Evolutionary conservation across 2,329 filamentous ascomycete genomes (phyloP).

Genomic region (Trichoderma asperellum): DNA sequence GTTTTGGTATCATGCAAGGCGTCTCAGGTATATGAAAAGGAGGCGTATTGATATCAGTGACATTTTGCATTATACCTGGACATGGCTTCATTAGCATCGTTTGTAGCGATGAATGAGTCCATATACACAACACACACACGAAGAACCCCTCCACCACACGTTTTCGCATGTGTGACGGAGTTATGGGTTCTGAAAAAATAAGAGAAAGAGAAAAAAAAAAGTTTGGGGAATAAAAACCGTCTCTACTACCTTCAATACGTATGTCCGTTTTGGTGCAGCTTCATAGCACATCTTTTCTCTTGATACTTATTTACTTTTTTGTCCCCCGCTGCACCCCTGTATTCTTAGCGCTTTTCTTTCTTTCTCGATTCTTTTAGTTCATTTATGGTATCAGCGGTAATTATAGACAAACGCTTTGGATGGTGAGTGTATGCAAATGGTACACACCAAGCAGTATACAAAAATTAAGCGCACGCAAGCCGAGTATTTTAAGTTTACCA

Average conservation of each 20-base stretch:
- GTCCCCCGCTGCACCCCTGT: not conserved
- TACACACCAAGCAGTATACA: not conserved
- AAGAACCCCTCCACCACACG: not conserved
- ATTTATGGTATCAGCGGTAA: constrained; percentile 1
- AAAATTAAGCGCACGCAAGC: not conserved
- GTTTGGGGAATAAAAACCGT: not conserved
- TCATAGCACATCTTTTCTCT: not conserved
- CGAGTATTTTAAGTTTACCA: not conserved
- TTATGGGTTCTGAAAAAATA: not conserved
- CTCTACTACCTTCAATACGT: not conserved
- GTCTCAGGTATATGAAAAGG: constrained; percentile 24
- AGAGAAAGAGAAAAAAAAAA: not conserved
- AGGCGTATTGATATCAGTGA: constrained; percentile 19
- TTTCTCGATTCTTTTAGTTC: not conserved
- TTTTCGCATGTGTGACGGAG: not conserved
- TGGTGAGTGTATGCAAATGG: constrained; percentile 7
- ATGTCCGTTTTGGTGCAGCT: not conserved
- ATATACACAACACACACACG: not conserved
- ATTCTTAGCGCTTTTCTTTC: not conserved
- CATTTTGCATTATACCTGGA: constrained; percentile 25
- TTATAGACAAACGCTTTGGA: constrained; percentile 5
- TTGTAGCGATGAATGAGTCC: constrained; percentile 15
- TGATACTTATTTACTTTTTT: not conserved
- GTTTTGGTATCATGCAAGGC: constrained; percentile 18
- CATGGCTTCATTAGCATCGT: not conserved